Conservation (phyloP, 2,329 filamentous ascomycete genomes). For the Tolypocladium amazonense region DNA sequence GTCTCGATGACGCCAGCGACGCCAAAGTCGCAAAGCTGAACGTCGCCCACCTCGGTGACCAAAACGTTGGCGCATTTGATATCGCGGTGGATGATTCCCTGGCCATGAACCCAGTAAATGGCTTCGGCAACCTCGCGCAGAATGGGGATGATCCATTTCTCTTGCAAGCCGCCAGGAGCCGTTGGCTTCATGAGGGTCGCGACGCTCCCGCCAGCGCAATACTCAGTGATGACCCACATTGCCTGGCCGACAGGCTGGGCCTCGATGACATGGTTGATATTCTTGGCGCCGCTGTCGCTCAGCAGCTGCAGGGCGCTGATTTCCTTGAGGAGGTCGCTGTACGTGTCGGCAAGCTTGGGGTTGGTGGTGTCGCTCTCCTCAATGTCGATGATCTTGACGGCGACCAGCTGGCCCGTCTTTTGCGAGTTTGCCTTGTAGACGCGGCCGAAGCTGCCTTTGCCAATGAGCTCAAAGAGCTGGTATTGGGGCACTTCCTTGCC, state of each 20-base stretch:
- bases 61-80: constrained; percentile 73
- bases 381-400: constrained; percentile 76
- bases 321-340: constrained; percentile 59
- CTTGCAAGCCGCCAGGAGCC: constrained; percentile 51
- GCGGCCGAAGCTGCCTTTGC: constrained; percentile 63
- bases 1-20: constrained; percentile 70
- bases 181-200: constrained; percentile 62
- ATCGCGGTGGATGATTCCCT: constrained; percentile 61
- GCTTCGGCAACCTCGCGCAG: constrained; percentile 56
- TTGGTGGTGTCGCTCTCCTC: constrained; percentile 63
- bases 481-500: constrained; percentile 55
- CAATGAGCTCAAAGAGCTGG: constrained; percentile 60
- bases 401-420: constrained; percentile 45
- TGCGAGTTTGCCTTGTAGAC: constrained; percentile 55
- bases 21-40: constrained; percentile 79
- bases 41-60: constrained; percentile 63
- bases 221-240: constrained; percentile 84
- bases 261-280: constrained; percentile 74
- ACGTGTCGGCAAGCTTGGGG: constrained; percentile 54
- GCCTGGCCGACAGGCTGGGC: constrained; percentile 67
- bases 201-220: constrained; percentile 76
- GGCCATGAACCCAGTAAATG: constrained; percentile 55
- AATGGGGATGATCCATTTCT: constrained; percentile 61
- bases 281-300: constrained; percentile 62
- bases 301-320: constrained; percentile 61